Percentiles rank a stretch among this genome's conserved stretches.
Conservation (phyloP, 352 stramenopile genomes). For the Phytopythium delawarense region DNA sequence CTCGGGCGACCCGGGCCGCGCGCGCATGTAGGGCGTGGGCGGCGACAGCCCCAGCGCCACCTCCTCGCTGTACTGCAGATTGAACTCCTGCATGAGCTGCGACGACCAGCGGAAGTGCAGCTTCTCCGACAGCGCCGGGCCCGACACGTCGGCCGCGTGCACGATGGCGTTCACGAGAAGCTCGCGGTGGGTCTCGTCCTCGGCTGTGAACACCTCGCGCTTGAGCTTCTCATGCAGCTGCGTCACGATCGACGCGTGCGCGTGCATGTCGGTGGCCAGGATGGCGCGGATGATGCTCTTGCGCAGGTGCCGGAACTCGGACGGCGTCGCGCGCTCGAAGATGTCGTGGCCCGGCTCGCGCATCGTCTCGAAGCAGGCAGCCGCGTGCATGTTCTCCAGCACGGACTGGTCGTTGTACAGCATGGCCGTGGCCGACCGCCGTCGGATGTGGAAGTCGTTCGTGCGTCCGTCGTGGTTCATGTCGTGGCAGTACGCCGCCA, state of each 20-base stretch:
- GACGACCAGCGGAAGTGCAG: constrained; percentile 66
- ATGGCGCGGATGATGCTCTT: constrained; percentile 78
- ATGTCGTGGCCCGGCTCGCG: constrained; percentile 64
- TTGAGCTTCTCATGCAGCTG: constrained; percentile 67
- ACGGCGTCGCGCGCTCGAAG: constrained; percentile 31
- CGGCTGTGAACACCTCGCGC: constrained; percentile 40
- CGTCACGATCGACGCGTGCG: constrained; percentile 65
- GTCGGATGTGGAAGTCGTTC: constrained; percentile 87
- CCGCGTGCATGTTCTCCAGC: constrained; percentile 87
- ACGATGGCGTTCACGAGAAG: constrained; percentile 74
- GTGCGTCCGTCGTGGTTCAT: constrained; percentile 87
- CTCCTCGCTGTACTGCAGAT: constrained; percentile 76
- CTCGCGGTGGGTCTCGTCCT: constrained; percentile 55
- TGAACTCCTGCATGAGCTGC: constrained; percentile 75
- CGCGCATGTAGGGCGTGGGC: constrained; percentile 79
- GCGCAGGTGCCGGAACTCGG: constrained; percentile 47
- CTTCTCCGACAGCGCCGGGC: constrained; percentile 45
- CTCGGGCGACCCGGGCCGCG: constrained; percentile 46
- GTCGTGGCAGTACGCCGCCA: constrained; percentile 83
- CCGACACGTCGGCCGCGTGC: constrained; percentile 77
- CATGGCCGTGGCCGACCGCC: constrained; percentile 68
- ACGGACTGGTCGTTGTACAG: constrained; percentile 88
- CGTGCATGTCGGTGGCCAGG: constrained; percentile 81
- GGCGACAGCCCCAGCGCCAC: constrained; percentile 45
- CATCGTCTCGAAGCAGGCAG: constrained; percentile 79